These are phyloP conservation scores for Leishmania aethiopica DNA, from an alignment of 208 protist species.

Conservation along the genomic window DNA sequence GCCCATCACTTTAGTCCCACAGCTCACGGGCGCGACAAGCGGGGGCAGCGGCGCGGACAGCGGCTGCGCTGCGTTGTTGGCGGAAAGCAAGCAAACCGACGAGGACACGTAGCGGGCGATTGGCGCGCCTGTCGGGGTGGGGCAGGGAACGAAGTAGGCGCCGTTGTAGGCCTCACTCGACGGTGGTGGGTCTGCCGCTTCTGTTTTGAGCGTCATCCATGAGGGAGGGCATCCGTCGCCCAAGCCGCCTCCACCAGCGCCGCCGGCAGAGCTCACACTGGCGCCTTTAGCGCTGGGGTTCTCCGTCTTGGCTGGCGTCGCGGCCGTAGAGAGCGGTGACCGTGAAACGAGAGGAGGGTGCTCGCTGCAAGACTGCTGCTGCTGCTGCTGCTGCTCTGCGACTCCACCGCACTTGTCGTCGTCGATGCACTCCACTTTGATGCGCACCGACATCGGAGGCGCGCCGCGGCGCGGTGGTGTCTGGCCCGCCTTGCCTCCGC, in stretches of 20 bases:
- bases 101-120: conserved; percentile 26
- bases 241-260: not conserved
- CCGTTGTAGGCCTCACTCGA: conserved; percentile 14
- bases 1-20: not conserved
- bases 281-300: not conserved
- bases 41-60: not conserved
- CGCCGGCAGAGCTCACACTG: not conserved
- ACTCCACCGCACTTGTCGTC: not conserved
- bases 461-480: not conserved
- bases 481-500: not conserved
- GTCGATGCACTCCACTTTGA: conserved; percentile 1
- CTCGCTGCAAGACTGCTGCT: not conserved
- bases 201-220: conserved; percentile 11
- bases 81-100: not conserved
- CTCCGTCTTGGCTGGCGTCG: not conserved
- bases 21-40: not conserved
- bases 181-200: not conserved
- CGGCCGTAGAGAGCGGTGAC: not conserved
- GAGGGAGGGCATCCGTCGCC: conserved; percentile 16
- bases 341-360: not conserved
- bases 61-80: not conserved
- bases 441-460: not conserved
- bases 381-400: not conserved
- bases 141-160: conserved; percentile 23
- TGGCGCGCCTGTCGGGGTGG: conserved; percentile 21